Conservation (phyloP, 2,329 filamentous ascomycete species). For the Penicillium sp. region DNA sequence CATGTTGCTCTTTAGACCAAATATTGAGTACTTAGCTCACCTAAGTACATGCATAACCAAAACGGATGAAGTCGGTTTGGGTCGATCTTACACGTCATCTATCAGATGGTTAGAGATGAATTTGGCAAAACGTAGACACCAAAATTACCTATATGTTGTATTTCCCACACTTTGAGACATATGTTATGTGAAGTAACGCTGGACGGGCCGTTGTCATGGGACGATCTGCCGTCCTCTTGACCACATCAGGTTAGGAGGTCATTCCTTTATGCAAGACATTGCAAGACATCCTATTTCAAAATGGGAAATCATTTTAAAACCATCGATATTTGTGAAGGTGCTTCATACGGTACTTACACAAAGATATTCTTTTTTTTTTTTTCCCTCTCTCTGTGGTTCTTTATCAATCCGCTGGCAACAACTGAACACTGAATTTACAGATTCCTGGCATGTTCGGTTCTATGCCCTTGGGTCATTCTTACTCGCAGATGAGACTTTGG, state of each 20-base stretch:
- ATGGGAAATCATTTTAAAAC: not conserved
- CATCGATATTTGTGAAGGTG: not conserved
- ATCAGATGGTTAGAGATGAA: not conserved
- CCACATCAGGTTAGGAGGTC: not conserved
- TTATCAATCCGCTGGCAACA: not conserved
- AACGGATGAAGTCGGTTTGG: not conserved
- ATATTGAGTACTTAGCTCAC: not conserved
- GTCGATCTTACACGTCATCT: not conserved
- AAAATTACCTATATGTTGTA: not conserved
- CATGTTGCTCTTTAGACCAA: not conserved
- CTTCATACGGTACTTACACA: not conserved
- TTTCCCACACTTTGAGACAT: not conserved
- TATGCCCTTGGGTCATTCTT: constrained; percentile 10
- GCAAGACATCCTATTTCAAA: not conserved
- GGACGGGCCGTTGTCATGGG: constrained; percentile 1
- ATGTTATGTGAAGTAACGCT: not conserved
- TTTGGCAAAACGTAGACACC: not conserved
- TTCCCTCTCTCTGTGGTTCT: not conserved
- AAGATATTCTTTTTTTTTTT: not conserved
- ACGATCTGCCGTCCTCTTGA: not conserved
- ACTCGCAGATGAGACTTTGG: constrained; percentile 14
- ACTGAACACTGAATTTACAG: not conserved
- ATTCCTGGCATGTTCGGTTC: not conserved
- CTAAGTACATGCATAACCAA: not conserved
- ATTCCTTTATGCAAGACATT: not conserved